Conservation (phyloP, 306 rosid species). For the Quercus wislizeni region DNA sequence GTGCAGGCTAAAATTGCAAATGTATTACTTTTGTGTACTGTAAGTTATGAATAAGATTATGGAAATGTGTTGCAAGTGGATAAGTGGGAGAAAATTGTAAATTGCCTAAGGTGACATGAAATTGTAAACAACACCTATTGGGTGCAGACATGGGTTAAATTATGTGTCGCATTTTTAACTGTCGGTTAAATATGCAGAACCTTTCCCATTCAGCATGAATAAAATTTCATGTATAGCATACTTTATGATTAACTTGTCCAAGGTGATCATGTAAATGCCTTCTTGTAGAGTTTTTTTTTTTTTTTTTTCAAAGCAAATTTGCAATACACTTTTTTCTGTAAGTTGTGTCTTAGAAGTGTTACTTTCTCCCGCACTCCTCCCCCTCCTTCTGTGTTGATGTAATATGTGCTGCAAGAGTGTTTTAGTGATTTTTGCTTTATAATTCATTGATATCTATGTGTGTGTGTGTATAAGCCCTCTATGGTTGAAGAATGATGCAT, state of each 20-base stretch:
- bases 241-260: neutral
- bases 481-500: conserved; percentile 18
- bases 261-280: neutral
- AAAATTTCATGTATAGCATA: neutral
- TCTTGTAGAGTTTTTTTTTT: neutral
- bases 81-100: neutral
- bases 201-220: neutral
- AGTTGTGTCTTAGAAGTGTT: neutral
- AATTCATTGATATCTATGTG: neutral
- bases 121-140: neutral
- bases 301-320: neutral
- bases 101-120: neutral
- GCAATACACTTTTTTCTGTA: neutral
- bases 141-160: neutral
- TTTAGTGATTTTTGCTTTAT: neutral
- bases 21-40: neutral
- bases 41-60: neutral
- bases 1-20: neutral
- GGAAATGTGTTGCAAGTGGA: neutral
- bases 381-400: neutral
- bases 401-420: neutral
- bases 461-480: neutral
- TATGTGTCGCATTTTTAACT: neutral
- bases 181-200: neutral
- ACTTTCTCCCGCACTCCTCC: neutral